Conservation (phyloP, 2,329 filamentous ascomycete genomes). For the Xylaria sp. region DNA sequence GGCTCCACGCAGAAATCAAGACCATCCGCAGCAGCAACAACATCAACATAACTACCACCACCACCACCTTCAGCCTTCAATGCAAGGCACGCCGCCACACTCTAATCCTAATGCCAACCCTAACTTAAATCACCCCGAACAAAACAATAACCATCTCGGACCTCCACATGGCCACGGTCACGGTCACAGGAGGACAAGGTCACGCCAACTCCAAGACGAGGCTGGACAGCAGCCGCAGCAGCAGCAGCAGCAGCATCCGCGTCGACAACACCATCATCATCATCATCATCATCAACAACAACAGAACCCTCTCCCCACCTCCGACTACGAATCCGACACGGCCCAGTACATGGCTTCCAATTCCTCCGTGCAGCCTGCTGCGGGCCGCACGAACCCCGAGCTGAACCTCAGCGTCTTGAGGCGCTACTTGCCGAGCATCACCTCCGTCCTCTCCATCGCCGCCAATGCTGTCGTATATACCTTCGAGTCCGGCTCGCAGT, state of each 20-base stretch:
- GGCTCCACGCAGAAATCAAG: slow-evolving; percentile 50
- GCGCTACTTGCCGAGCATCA: slow-evolving; percentile 81
- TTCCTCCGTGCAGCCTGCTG: slow-evolving; percentile 56
- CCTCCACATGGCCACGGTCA: slow-evolving; percentile 36
- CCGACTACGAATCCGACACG: slow-evolving; percentile 76
- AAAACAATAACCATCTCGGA: slow-evolving; percentile 14
- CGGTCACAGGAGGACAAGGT: slow-evolving; percentile 52
- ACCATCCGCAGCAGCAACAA: slow-evolving; percentile 31
- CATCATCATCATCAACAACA: slow-evolving; percentile 17
- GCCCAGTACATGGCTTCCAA: slow-evolving; percentile 59
- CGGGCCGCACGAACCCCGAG: slow-evolving; percentile 79
- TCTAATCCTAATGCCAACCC: slow-evolving; percentile 1
- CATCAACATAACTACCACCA: neutral
- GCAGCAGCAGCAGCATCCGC: slow-evolving; percentile 11
- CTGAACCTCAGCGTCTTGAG: slow-evolving; percentile 88
- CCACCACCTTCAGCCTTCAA: slow-evolving; percentile 30
- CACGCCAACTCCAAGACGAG: slow-evolving; percentile 46
- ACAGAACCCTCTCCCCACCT: slow-evolving; percentile 54
- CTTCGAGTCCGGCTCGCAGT: slow-evolving; percentile 70
- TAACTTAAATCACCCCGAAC: slow-evolving; percentile 20
- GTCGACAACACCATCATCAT: slow-evolving; percentile 1
- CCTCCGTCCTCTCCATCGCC: slow-evolving; percentile 80
- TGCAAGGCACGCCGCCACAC: slow-evolving; percentile 24
- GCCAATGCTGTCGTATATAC: slow-evolving; percentile 88
- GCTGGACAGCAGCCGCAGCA: slow-evolving; percentile 38